Conservation (phyloP, 345 rosid genomes). For the Dipteronia sinensis region DNA sequence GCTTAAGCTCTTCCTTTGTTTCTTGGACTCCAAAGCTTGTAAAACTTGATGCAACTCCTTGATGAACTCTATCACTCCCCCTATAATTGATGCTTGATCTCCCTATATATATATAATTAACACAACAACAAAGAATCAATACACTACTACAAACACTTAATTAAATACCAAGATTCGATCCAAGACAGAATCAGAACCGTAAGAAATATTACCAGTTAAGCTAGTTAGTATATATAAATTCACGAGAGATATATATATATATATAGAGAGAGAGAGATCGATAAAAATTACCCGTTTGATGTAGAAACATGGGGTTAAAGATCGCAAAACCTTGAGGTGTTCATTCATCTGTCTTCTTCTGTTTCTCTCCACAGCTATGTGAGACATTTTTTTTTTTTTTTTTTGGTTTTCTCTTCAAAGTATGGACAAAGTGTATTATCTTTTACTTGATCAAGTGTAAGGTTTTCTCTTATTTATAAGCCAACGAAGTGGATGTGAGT, state of each 20-base stretch:
- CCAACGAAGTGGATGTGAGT: not conserved
- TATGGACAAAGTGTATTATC: not conserved
- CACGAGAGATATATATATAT: too few relatives aligned
- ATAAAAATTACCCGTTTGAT: slow-evolving; percentile 68
- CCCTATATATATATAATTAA: slow-evolving; percentile 44
- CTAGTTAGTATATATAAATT: too few relatives aligned
- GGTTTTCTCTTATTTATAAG: slow-evolving; percentile 24
- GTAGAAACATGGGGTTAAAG: slow-evolving; percentile 91
- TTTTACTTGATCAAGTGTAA: not conserved
- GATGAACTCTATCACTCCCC: slow-evolving; percentile 88
- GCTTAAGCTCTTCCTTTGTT: slow-evolving; percentile 76
- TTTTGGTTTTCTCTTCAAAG: not conserved
- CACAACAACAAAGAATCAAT: not conserved
- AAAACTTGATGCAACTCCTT: slow-evolving; percentile 84
- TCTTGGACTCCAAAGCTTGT: slow-evolving; percentile 83
- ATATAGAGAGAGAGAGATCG: too few relatives aligned
- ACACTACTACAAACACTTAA: not conserved
- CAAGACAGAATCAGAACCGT: too few relatives aligned
- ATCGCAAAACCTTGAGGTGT: slow-evolving; percentile 81
- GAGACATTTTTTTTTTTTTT: slow-evolving; percentile 52
- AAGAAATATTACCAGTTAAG: not conserved
- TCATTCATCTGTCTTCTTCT: slow-evolving; percentile 96
- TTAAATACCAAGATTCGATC: too few relatives aligned
- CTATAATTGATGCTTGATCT: slow-evolving; percentile 95
- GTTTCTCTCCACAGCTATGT: slow-evolving; percentile 89